Evolutionary conservation across 441 rosid genomes (phyloP).

Genomic region (Populus hybrid): DNA sequence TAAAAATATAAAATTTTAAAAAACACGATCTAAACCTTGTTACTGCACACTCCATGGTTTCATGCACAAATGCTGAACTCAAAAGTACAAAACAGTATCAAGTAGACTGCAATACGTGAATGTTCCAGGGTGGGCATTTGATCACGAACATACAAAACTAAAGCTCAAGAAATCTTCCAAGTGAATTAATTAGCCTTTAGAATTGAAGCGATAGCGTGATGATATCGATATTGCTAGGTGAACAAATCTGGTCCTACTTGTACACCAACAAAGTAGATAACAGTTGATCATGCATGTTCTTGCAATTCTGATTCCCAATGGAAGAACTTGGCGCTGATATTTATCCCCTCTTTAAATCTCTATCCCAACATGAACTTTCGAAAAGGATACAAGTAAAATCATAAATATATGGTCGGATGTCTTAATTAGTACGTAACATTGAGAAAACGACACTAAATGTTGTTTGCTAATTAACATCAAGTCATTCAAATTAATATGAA

Average conservation of each 20-base stretch:
- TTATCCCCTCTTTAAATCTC: no score
- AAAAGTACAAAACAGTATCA: no score
- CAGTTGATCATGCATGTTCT: background rate
- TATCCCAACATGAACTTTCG: background rate
- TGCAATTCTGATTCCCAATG: background rate
- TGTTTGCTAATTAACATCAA: background rate
- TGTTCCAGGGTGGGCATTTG: no score
- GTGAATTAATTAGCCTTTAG: background rate
- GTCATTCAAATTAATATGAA: background rate
- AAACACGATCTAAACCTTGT: fast-evolving
- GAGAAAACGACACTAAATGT: background rate
- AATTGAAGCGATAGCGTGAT: background rate
- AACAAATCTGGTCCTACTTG: background rate
- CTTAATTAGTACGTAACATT: background rate
- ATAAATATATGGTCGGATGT: background rate
- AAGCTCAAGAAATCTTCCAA: background rate
- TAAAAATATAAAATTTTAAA: no score
- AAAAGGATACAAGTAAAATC: background rate
- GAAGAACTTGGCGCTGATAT: background rate
- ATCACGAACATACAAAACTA: background rate
- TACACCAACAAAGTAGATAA: background rate
- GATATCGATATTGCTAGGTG: background rate
- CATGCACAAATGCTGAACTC: no score
- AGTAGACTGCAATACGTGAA: no score
- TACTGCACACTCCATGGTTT: no score